Evolutionary conservation across 257 asterid species (phyloP).

Genomic region (Galeopsis tetrahit): DNA sequence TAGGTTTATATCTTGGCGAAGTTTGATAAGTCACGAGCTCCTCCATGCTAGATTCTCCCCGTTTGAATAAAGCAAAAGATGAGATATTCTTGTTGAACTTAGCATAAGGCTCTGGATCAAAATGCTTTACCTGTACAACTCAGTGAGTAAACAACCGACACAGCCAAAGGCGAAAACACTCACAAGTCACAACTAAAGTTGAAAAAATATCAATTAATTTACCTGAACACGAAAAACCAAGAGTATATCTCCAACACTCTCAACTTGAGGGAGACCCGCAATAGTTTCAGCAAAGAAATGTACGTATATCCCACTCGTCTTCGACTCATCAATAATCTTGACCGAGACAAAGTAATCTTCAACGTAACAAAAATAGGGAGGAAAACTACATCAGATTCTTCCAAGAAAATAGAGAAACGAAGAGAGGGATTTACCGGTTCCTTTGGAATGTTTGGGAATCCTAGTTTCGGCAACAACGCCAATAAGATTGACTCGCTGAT

Average conservation of each 20-base stretch:
- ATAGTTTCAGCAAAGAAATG: slow-evolving; percentile 58
- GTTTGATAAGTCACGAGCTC: slow-evolving; percentile 54
- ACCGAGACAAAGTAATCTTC: slow-evolving; percentile 64
- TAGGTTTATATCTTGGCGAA: slow-evolving; percentile 52
- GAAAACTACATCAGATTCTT: not conserved
- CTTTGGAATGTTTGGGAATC: slow-evolving; percentile 55
- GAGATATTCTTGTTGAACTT: slow-evolving; percentile 67
- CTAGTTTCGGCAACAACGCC: slow-evolving; percentile 60
- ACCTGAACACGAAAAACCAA: slow-evolving; percentile 65
- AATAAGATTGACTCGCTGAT: slow-evolving; percentile 68
- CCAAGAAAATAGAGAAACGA: not conserved
- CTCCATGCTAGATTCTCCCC: slow-evolving; percentile 40
- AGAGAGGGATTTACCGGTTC: slow-evolving; percentile 55
- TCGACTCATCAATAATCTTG: slow-evolving; percentile 66
- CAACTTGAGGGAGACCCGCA: slow-evolving; percentile 64
- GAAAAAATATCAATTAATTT: slow-evolving; percentile 1
- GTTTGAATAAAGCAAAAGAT: slow-evolving; percentile 70
- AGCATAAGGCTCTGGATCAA: slow-evolving; percentile 50
- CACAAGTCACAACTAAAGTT: not conserved
- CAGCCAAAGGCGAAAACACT: not conserved
- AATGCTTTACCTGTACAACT: slow-evolving; percentile 54
- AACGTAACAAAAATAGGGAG: slow-evolving; percentile 22
- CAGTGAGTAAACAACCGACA: not conserved
- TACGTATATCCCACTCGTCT: slow-evolving; percentile 50
- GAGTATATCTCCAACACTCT: slow-evolving; percentile 65